Conservation (phyloP, 106 monocot genomes). For the Vanilla planifolia region DNA sequence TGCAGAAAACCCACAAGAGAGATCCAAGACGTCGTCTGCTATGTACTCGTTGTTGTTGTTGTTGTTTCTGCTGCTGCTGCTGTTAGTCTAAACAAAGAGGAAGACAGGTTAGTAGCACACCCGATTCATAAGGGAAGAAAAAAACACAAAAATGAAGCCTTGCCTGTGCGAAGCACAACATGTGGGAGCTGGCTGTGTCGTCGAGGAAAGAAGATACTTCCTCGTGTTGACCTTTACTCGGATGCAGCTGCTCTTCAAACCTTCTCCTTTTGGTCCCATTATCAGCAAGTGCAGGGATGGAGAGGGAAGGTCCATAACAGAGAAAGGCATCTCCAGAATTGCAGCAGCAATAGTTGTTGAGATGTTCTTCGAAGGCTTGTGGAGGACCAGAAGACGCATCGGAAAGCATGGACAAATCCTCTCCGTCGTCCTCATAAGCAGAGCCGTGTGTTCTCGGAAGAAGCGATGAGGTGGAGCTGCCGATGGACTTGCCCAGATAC, state of each 20-base stretch:
- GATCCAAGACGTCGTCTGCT: constrained; percentile 31
- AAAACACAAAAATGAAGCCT: neutral
- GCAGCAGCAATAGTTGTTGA: constrained; percentile 4
- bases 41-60: constrained; percentile 10
- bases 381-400: too few relatives aligned
- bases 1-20: constrained; percentile 79
- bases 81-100: neutral
- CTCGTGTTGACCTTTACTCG: neutral
- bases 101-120: neutral
- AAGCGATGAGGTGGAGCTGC: neutral
- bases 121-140: neutral
- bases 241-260: constrained; percentile 11
- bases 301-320: too few relatives aligned
- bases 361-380: neutral
- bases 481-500: too few relatives aligned
- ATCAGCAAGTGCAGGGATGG: too few relatives aligned
- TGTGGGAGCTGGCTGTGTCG: constrained; percentile 80
- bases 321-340: too few relatives aligned
- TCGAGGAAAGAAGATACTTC: constrained; percentile 32
- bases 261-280: constrained; percentile 52
- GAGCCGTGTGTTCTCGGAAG: neutral
- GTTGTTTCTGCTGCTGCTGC: too few relatives aligned
- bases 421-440: too few relatives aligned
- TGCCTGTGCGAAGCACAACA: constrained; percentile 44
- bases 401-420: too few relatives aligned